Evolutionary conservation across 2,329 filamentous ascomycete species (phyloP), one percentile per base, ranked within the genome.

Genomic region (Botrytis tulipae): DNA sequence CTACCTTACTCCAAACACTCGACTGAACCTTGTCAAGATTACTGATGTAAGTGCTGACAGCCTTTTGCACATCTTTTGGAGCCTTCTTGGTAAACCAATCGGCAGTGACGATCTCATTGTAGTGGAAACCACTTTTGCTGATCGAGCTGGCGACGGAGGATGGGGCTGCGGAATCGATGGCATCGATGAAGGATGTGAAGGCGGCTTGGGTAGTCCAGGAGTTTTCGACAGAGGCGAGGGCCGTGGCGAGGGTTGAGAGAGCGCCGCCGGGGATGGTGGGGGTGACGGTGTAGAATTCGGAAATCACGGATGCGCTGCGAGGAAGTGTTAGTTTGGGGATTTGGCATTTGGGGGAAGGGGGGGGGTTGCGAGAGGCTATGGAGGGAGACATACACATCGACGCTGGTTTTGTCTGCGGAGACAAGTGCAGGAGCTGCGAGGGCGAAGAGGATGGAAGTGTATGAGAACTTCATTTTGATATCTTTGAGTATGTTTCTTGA

Each of bases 41-140:
- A 9, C 59, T 73, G 46, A 74, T 57, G 37, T 79, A 72, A 25
- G 61, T 73, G 35, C 40, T 66, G 1, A 78, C 48, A 48, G 75
- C 77, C 16, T 76, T 78, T 60, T 78, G 73, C 2, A 71, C 44
- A 18, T 71, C 72, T 22, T 74, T 60, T 0, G 76, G 75, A 4
- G 76, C 77, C 29, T 60, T 73, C 71, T 78, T 78, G 12, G 75
- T 77, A 48, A 77, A 79, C 78, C 77, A 79, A 2, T 54, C 63
- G 62, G 76, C 68, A 1, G 74, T 71, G 2, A 72, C 76, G 18
- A 79, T 25, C 2, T 73, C 51, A 0, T 44, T 29, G 29, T 76
- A 78, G 3, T n/a, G 0, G 25, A 72, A 78, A 10, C 76, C 76
- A 12, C 68, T 74, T 18, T 67, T 18, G 14, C 63, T 3, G n/a